Evolutionary conservation across 2,329 filamentous ascomycete species (phyloP).

Genomic region (Zasmidium cellare): DNA sequence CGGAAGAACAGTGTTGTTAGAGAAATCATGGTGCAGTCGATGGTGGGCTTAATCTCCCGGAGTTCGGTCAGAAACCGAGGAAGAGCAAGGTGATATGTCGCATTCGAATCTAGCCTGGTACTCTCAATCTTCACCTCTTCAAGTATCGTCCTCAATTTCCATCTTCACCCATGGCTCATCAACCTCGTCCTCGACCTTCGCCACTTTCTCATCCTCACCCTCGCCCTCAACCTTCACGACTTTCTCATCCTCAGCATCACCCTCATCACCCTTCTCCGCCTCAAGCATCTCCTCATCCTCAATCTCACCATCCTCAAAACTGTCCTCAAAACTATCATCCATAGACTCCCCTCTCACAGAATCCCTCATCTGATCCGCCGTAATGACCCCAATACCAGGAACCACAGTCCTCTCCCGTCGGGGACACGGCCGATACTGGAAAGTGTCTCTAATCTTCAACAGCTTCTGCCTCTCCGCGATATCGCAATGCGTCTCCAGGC

Average conservation of each 20-base stretch:
- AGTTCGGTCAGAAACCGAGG: not conserved
- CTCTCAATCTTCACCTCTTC: too few relatives aligned
- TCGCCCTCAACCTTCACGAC: not conserved
- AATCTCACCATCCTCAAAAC: not conserved
- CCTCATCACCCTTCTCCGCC: not conserved
- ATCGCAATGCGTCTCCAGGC: slow-evolving; percentile 16
- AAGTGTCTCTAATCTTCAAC: slow-evolving; percentile 5
- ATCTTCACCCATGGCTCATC: too few relatives aligned
- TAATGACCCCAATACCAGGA: not conserved
- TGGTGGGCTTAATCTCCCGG: not conserved
- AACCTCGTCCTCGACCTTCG: too few relatives aligned
- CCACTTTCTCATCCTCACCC: too few relatives aligned
- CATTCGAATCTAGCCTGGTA: too few relatives aligned
- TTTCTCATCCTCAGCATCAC: not conserved
- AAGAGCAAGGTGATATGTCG: too few relatives aligned
- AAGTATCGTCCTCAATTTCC: too few relatives aligned
- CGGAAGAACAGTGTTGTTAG: too few relatives aligned
- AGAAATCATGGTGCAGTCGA: too few relatives aligned
- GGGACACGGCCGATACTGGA: slow-evolving; percentile 11
- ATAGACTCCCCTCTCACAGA: not conserved
- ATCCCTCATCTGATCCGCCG: not conserved
- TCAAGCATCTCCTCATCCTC: slow-evolving; percentile 21
- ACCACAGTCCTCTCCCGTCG: slow-evolving; percentile 4
- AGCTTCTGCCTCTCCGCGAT: slow-evolving; percentile 11
- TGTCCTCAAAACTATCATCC: not conserved